These are phyloP conservation scores for Papiliotrema nemorosa DNA, from an alignment of 1,284 basidiomycete genomes.

Conservation along the genomic window DNA sequence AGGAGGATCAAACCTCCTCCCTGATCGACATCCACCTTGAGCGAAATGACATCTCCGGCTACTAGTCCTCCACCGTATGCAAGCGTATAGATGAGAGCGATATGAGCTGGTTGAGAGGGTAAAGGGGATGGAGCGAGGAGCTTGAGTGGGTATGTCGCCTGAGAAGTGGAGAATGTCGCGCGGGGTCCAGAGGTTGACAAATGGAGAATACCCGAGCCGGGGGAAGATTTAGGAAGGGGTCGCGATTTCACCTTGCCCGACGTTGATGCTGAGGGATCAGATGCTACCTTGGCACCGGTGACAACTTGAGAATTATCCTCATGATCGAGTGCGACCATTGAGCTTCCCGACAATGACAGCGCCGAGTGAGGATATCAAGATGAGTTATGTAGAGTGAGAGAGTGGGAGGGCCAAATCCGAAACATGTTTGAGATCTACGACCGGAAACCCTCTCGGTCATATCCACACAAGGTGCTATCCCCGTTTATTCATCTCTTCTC, in stretches of 20 bases:
- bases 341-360: too few relatives aligned
- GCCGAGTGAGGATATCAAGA: too few relatives aligned
- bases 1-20: conserved; percentile 37
- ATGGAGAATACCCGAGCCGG: conserved; percentile 36
- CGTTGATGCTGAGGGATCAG: not conserved
- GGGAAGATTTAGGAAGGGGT: not conserved
- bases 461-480: too few relatives aligned
- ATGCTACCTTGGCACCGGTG: not conserved
- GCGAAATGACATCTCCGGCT: conserved; percentile 71
- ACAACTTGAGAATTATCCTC: not conserved
- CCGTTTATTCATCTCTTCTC: too few relatives aligned
- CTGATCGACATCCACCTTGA: conserved; percentile 62
- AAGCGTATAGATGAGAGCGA: conserved; percentile 74
- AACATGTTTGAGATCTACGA: too few relatives aligned
- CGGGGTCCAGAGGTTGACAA: conserved; percentile 17
- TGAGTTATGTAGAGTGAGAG: too few relatives aligned
- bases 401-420: too few relatives aligned
- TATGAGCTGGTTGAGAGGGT: conserved; percentile 43
- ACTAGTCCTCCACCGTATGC: conserved; percentile 93
- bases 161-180: conserved; percentile 68
- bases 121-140: conserved; percentile 65
- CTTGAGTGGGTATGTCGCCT: conserved; percentile 85
- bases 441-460: too few relatives aligned
- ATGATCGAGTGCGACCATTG: too few relatives aligned
- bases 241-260: not conserved